These are phyloP conservation scores for Chaetoceros muelleri DNA, from an alignment of 108 stramenopile genomes.

Conservation along the genomic window DNA sequence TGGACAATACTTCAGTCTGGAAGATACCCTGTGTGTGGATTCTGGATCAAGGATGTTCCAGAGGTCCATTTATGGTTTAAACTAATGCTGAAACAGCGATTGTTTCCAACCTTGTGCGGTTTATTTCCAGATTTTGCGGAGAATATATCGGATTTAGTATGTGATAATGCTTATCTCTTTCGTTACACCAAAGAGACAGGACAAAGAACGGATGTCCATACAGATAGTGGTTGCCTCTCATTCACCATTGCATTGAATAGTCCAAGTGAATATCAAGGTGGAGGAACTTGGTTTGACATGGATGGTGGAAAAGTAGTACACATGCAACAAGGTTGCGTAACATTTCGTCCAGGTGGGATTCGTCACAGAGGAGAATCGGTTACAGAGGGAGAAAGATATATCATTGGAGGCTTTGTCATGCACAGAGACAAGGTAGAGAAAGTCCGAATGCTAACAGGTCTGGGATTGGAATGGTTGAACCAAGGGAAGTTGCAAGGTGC, in stretches of 20 bases:
- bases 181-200: conserved; percentile 40
- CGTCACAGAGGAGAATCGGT: conserved; percentile 43
- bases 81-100: conserved; percentile 13
- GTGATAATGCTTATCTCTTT: conserved; percentile 42
- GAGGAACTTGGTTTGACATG: conserved; percentile 45
- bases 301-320: conserved; percentile 7
- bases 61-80: conserved; percentile 37
- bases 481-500: conserved; percentile 9
- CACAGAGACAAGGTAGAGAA: conserved; percentile 25
- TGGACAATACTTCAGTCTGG: conserved; percentile 28
- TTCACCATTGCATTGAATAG: conserved; percentile 39
- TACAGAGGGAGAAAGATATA: conserved; percentile 29
- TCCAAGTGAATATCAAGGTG: conserved; percentile 30
- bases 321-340: conserved; percentile 37
- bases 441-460: conserved; percentile 25
- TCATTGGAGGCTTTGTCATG: conserved; percentile 53
- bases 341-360: conserved; percentile 43
- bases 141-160: conserved; percentile 17
- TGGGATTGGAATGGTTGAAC: conserved; percentile 1
- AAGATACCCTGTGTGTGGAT: conserved; percentile 39
- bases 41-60: conserved; percentile 41
- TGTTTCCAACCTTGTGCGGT: conserved; percentile 35
- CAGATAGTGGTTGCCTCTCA: conserved; percentile 38
- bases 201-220: conserved; percentile 42
- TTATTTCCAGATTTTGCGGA: conserved; percentile 29